These are phyloP conservation scores for Echium plantagineum DNA, from an alignment of 257 asterid species.

Conservation along the genomic window DNA sequence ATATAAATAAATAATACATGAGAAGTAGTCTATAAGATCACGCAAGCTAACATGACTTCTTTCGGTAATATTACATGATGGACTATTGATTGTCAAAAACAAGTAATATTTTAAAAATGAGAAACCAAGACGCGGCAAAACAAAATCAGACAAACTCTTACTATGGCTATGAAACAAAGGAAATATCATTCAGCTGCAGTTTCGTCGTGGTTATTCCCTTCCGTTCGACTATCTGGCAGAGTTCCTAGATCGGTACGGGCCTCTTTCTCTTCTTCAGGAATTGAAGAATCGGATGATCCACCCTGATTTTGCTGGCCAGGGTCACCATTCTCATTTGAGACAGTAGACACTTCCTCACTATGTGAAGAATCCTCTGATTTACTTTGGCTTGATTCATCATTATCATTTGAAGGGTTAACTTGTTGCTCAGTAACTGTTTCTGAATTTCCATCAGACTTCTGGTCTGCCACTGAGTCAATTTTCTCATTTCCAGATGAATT, in stretches of 20 bases:
- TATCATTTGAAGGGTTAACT: slow-evolving; percentile 32
- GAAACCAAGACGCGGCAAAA: slow-evolving; percentile 15
- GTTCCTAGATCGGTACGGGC: slow-evolving; percentile 55
- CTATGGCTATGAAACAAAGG: background rate
- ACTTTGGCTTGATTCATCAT: slow-evolving; percentile 33
- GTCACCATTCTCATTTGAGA: slow-evolving; percentile 18
- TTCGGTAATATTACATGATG: background rate
- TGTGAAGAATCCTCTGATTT: slow-evolving; percentile 20
- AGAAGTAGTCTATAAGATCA: background rate
- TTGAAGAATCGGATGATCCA: slow-evolving; percentile 28
- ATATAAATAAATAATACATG: background rate
- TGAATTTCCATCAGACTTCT: slow-evolving; percentile 14
- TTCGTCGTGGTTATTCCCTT: slow-evolving; percentile 28
- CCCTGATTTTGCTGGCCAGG: slow-evolving; percentile 16
- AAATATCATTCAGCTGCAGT: slow-evolving; percentile 43
- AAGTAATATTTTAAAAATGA: background rate
- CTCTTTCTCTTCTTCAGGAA: slow-evolving; percentile 55
- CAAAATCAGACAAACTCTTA: slow-evolving; percentile 10
- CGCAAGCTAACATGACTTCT: background rate
- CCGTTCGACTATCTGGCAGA: slow-evolving; percentile 49
- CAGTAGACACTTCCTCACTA: slow-evolving; percentile 14
- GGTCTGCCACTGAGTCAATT: slow-evolving; percentile 4
- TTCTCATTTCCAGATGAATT: slow-evolving; percentile 5
- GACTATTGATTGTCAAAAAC: background rate
- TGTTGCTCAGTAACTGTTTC: slow-evolving; percentile 23